phyloP scores from a whole-genome alignment of 805 yeast species.

The Candida silvicultrix region DNA sequence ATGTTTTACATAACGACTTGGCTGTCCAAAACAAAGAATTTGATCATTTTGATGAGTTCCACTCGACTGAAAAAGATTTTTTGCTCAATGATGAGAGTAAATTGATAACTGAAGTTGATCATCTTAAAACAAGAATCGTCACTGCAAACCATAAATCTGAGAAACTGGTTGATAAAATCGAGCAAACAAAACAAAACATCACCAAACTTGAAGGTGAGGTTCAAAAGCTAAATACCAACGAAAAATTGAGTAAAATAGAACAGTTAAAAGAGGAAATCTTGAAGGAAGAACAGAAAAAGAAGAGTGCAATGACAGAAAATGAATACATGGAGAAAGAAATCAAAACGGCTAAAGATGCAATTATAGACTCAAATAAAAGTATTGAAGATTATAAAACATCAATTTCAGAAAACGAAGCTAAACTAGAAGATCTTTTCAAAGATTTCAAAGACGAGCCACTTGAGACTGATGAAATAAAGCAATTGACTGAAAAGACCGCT shows the following conservation, averaged over 20 bases:
- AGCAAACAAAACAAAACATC: slow-evolving; percentile 20
- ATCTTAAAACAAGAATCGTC: slow-evolving; percentile 26
- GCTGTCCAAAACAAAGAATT: slow-evolving; percentile 40
- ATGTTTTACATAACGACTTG: slow-evolving; percentile 37
- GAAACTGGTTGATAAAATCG: slow-evolving; percentile 21
- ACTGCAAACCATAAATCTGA: slow-evolving; percentile 25
- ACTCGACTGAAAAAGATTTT: slow-evolving; percentile 38
- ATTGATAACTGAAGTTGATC: slow-evolving; percentile 40
- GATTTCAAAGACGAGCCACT: slow-evolving; percentile 9
- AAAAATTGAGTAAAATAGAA: slow-evolving; percentile 26
- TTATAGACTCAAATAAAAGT: slow-evolving; percentile 34
- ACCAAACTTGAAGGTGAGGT: slow-evolving; percentile 23
- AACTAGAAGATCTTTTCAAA: slow-evolving; percentile 14
- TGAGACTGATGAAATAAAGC: slow-evolving; percentile 10
- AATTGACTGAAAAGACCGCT: slow-evolving; percentile 5
- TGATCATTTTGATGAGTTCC: slow-evolving; percentile 30
- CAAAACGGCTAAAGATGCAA: slow-evolving; percentile 43
- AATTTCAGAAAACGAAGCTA: slow-evolving; percentile 7
- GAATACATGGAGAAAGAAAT: slow-evolving; percentile 60
- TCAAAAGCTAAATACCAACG: slow-evolving; percentile 19
- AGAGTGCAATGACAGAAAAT: slow-evolving; percentile 49
- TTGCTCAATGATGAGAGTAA: slow-evolving; percentile 37
- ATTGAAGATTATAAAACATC: slow-evolving; percentile 17
- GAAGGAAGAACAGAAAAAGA: slow-evolving; percentile 35
- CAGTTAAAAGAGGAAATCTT: slow-evolving; percentile 40